Evolutionary conservation across 306 rosid genomes (phyloP).

Genomic region (Begonia fuchsioides): DNA sequence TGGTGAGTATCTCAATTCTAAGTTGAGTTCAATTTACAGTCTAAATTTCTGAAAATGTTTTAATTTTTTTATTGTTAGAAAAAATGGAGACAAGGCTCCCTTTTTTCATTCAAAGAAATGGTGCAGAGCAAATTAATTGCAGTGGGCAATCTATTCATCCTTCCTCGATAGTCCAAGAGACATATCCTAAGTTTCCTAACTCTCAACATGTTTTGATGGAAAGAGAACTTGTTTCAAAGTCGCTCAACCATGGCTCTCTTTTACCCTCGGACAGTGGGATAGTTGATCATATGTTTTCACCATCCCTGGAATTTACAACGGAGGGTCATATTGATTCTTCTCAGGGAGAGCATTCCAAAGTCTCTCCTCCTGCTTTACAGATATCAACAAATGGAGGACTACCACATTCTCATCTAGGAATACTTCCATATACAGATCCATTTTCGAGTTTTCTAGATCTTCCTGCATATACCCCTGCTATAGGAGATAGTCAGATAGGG

Average conservation of each 20-base stretch:
- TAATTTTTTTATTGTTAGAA: too few relatives aligned
- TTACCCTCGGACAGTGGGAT: constrained; percentile 47
- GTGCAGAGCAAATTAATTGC: constrained; percentile 40
- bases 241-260: constrained; percentile 36
- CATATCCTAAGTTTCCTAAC: constrained; percentile 50
- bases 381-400: constrained; percentile 31
- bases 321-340: constrained; percentile 70
- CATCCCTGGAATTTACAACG: constrained; percentile 69
- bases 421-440: constrained; percentile 45
- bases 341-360: constrained; percentile 40
- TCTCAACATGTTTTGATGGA: constrained; percentile 45
- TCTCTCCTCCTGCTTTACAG: constrained; percentile 39
- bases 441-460: constrained; percentile 58
- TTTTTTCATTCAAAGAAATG: constrained; percentile 44
- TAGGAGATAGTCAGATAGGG: constrained; percentile 55
- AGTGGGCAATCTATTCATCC: constrained; percentile 52
- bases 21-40: too few relatives aligned
- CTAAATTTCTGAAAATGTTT: too few relatives aligned
- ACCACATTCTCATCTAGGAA: constrained; percentile 40
- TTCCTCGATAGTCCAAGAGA: constrained; percentile 48
- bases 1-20: too few relatives aligned
- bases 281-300: constrained; percentile 76
- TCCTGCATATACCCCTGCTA: constrained; percentile 41
- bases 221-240: constrained; percentile 36
- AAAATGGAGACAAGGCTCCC: constrained; percentile 72